Base-by-base conservation (phyloP, 495 filamentous ascomycete species). In the Jackrogersella minutella region DNA sequence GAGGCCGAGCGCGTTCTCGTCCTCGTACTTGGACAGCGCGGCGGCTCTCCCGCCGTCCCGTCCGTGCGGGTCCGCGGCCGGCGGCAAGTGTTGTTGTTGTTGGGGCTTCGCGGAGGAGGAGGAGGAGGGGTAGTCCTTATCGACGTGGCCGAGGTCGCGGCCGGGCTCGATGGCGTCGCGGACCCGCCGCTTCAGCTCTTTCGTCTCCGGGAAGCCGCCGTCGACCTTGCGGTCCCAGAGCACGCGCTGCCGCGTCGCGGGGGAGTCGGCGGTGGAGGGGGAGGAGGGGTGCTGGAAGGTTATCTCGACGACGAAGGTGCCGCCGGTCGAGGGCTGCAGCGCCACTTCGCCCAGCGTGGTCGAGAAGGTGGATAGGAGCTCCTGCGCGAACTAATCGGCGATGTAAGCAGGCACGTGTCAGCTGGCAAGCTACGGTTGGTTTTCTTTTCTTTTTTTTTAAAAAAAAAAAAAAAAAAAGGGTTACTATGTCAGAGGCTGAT, bases 351-450 rank as follows among this genome's bases (percentile, higher is more conserved):
- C 93, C 0, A 99, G 83, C 56, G 88, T 82, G 10, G 88, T 93
- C 50, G 85, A 83, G 81, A 99, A 99, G 5, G 95, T 99, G n/a
- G 92, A 95, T 61, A 99, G 88, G 53, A 99, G 91, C 78, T 99
- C 95, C 86, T 99, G 95, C 41, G 91, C 93, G 78, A 91, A 97
- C 92, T 96, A 14, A 8, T 24, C n/a, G 5, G 24, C 5, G 22
- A 8, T 2, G 26, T 24, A 26, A 7, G 26, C 26, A n/a, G n/a
- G 44, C 44, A 31, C 30, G 49, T 34, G 49, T 21, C 22, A 52
- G 49, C 30, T 37, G 10, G 41, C 33, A 3, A 21, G 47, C n/a
- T 21, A 31, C n/a, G 26, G 19, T 33, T 19, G 39, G 30, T 26
- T 21, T 2, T 19, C 14, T 17, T n/a, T 14, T 10, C 8, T 13